Evolutionary conservation across 2,329 filamentous ascomycete genomes (phyloP), one percentile per base, ranked within the genome.

Genomic region (Nemania serpens): DNA sequence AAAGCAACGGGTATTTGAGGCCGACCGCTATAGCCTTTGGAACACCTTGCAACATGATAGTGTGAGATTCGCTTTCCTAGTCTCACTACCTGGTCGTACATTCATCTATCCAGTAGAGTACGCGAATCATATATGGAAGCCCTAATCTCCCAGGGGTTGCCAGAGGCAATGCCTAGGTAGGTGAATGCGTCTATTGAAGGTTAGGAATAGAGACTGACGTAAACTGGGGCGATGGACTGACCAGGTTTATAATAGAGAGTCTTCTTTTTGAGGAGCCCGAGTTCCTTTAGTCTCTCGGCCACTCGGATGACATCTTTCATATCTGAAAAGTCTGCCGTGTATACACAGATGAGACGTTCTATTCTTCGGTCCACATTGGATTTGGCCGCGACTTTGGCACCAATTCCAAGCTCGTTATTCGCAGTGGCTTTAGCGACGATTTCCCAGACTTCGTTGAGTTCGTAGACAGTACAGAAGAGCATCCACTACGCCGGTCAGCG

Each of bases 201-300:
- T 62, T 43, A 62, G 55, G n/a, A 42, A 6, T 33, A 48, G 20
- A 46, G 41, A 43, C 7, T n/a, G n/a, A 20, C n/a, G 4, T n/a
- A 9, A 34, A 48, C 33, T 17, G 33, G 36, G 29, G 5, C 7
- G 29, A 46, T 49, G 15, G 13, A 84, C 74, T 79, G 72, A 82
- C 89, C 88, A 68, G 84, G 84, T 71, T 96, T 96, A 77, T 96
- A 96, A 73, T 91, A 94, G 51, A 95, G 87, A 1, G 80, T 76
- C 47, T 76, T 78, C 3, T 74, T 74, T 50, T 66, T 78, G 52
- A 89, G 79, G 39, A 95, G 76, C 7, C 82, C 86, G 59, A 93
- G 77, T 57, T 86, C 79, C 52, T 82, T 81, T 63, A 96, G 74
- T 65, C 79, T 82, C 59, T 79, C 71, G 41, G 94, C 76, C 3